phyloP scores from a whole-genome alignment of 169 alveolate genomes.

The Neospora caninum region DNA sequence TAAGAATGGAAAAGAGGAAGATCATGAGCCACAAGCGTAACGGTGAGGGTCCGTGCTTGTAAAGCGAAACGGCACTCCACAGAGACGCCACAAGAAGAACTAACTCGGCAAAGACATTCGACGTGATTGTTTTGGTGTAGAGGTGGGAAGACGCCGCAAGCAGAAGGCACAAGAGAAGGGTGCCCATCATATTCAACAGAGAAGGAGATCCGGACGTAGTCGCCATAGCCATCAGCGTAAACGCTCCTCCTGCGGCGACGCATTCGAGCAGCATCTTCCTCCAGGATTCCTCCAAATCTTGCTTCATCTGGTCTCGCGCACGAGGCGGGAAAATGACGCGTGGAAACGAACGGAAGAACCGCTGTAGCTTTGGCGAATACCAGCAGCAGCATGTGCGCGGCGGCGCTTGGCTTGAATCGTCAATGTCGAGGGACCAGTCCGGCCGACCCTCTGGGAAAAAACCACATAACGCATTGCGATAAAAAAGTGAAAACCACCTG shows the following conservation, averaged over 20 bases:
- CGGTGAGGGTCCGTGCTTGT: constrained; percentile 39
- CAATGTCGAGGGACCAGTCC: not conserved
- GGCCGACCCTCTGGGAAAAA: not conserved
- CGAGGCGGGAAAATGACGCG: not conserved
- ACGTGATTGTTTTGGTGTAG: constrained; percentile 17
- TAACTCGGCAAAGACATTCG: constrained; percentile 40
- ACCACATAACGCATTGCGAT: not conserved
- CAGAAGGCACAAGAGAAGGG: constrained; percentile 1
- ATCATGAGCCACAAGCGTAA: constrained; percentile 50
- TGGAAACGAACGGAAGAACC: not conserved
- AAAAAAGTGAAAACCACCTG: not conserved
- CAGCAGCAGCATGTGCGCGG: constrained; percentile 58
- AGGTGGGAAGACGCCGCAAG: constrained; percentile 45
- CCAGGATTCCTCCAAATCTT: not conserved
- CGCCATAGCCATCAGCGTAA: not conserved
- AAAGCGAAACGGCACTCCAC: constrained; percentile 19
- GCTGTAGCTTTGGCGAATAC: constrained; percentile 33
- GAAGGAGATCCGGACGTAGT: not conserved
- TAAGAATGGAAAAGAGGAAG: constrained; percentile 31
- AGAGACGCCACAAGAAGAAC: constrained; percentile 46
- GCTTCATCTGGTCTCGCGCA: not conserved
- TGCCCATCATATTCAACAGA: constrained; percentile 32
- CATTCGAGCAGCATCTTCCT: constrained; percentile 3
- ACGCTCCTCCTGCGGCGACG: constrained; percentile 23
- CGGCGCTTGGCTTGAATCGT: not conserved